Percentiles rank a stretch among this genome's conserved stretches.
phyloP scores from a whole-genome alignment of 2,329 filamentous ascomycete species.

The Berkeleyomyces rouxiae region DNA sequence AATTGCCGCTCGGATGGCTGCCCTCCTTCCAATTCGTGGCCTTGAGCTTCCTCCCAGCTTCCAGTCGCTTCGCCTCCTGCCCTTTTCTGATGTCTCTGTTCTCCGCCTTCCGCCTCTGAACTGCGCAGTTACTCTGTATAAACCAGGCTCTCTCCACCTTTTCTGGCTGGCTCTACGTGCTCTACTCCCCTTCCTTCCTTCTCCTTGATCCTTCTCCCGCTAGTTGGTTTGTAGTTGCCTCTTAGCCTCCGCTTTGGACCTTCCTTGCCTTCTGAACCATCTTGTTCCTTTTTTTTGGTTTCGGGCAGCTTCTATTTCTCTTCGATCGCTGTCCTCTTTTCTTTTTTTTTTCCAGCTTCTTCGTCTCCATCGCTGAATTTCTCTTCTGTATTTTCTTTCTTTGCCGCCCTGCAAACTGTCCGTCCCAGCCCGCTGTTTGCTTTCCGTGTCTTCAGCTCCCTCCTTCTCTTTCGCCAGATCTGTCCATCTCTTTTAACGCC shows the following conservation, averaged over 20 bases:
- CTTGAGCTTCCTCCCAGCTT: background rate
- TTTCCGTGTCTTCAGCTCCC: background rate
- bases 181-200: background rate
- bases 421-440: constrained; percentile 1
- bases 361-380: background rate
- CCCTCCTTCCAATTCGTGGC: background rate
- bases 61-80: background rate
- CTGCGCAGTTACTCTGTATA: too few relatives aligned
- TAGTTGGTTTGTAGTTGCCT: background rate
- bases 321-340: background rate
- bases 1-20: background rate
- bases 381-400: constrained; percentile 1
- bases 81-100: background rate
- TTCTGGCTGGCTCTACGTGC: background rate
- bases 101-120: background rate
- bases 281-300: background rate
- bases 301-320: background rate
- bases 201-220: constrained; percentile 1
- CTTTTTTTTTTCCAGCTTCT: background rate
- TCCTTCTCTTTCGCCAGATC: background rate
- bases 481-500: background rate
- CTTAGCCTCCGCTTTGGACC: background rate
- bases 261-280: background rate
- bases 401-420: background rate
- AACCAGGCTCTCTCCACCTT: background rate